Conservation (phyloP, 2,329 filamentous ascomycete genomes). For the Pyricularia pennisetigena region DNA sequence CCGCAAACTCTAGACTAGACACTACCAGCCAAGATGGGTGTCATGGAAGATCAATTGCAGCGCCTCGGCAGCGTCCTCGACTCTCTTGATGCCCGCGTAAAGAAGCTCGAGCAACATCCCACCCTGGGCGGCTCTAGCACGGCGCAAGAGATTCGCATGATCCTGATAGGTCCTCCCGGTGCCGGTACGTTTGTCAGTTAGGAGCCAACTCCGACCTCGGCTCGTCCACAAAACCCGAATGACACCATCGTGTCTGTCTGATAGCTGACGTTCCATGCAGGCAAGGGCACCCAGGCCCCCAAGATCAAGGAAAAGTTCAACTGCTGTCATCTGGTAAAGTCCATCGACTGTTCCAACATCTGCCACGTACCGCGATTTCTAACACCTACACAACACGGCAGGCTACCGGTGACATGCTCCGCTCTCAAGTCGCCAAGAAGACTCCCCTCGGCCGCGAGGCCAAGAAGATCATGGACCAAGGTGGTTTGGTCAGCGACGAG, state of each 20-base stretch:
- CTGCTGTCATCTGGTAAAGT: constrained; percentile 89
- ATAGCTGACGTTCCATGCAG: constrained; percentile 36
- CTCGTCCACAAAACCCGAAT: background rate
- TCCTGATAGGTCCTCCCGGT: constrained; percentile 93
- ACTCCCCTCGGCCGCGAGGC: constrained; percentile 88
- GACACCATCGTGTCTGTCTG: background rate
- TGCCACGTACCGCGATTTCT: constrained; percentile 2
- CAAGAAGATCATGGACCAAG: constrained; percentile 99
- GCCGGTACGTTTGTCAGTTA: constrained; percentile 58
- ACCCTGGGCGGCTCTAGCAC: constrained; percentile 41
- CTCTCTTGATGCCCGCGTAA: constrained; percentile 77
- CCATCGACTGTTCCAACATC: constrained; percentile 14
- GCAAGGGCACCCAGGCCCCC: constrained; percentile 97
- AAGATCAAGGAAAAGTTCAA: constrained; percentile 97
- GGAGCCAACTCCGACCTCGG: constrained; percentile 1
- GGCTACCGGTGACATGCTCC: constrained; percentile 98
- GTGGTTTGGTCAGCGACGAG: constrained; percentile 93
- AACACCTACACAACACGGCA: constrained; percentile 24
- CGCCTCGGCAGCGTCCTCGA: constrained; percentile 76
- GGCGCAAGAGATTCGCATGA: constrained; percentile 75
- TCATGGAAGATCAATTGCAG: constrained; percentile 76
- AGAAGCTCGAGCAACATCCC: constrained; percentile 71
- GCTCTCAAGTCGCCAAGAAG: constrained; percentile 96
- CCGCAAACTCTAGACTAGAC: background rate
- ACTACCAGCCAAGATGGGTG: constrained; percentile 58